Evolutionary conservation across 2,329 filamentous ascomycete genomes (phyloP).

Genomic region (Mollisia scopiformis): DNA sequence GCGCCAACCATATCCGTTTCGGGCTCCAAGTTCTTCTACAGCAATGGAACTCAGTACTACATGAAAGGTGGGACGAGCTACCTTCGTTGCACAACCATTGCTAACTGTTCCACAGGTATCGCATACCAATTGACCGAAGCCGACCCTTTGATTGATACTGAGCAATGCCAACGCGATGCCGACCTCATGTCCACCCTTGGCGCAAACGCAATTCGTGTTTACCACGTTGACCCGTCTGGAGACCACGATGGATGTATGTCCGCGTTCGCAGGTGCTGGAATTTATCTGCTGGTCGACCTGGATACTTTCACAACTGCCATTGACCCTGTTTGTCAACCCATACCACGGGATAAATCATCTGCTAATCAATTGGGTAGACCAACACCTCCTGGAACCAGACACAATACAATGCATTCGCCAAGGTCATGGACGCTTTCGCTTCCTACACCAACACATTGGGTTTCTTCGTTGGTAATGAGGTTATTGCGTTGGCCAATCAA

Average conservation of each 20-base stretch:
- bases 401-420: constrained; percentile 58
- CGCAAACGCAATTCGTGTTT: constrained; percentile 83
- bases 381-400: constrained; percentile 72
- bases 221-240: constrained; percentile 75
- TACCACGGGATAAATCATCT: not conserved
- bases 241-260: constrained; percentile 82
- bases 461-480: constrained; percentile 88
- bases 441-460: constrained; percentile 79
- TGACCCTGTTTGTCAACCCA: constrained; percentile 42
- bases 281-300: constrained; percentile 84
- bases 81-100: not conserved
- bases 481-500: constrained; percentile 66
- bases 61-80: constrained; percentile 66
- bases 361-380: constrained; percentile 43
- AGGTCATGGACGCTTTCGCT: constrained; percentile 35
- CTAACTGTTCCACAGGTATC: constrained; percentile 56
- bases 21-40: constrained; percentile 85
- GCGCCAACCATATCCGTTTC: constrained; percentile 56
- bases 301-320: constrained; percentile 76
- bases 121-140: constrained; percentile 68
- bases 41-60: constrained; percentile 80
- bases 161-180: constrained; percentile 78
- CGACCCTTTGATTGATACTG: constrained; percentile 76
- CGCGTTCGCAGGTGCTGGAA: constrained; percentile 76
- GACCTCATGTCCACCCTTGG: constrained; percentile 78